Percentiles rank a stretch among this genome's conserved stretches.
phyloP scores from a whole-genome alignment of 768 basidiomycete species.

The Russula ochroleuca region DNA sequence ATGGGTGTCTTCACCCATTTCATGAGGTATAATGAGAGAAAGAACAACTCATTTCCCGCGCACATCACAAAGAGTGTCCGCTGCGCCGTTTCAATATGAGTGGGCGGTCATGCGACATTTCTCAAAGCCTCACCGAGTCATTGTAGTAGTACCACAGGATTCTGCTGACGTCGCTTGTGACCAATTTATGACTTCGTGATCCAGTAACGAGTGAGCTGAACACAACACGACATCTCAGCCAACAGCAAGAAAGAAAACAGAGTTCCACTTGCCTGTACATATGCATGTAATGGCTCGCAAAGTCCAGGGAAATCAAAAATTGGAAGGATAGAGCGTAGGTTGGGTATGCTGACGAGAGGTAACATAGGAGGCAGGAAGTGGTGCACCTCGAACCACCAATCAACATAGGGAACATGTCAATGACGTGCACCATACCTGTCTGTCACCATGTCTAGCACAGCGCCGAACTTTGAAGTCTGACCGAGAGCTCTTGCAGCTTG shows the following conservation, averaged over 20 bases:
- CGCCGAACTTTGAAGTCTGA: constrained; percentile 95
- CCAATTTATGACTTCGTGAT: constrained; percentile 86
- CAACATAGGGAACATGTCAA: not conserved
- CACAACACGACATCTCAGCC: constrained; percentile 16
- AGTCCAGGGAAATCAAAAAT: constrained; percentile 94
- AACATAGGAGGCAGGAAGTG: constrained; percentile 91
- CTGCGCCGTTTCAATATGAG: constrained; percentile 39
- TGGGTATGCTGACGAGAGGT: constrained; percentile 88
- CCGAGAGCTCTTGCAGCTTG: constrained; percentile 82
- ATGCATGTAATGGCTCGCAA: constrained; percentile 98
- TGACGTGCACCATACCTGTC: constrained; percentile 64
- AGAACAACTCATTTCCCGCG: constrained; percentile 93
- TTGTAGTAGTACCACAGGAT: constrained; percentile 95
- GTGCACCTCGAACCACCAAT: constrained; percentile 63
- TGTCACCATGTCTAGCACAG: constrained; percentile 98
- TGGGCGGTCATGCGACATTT: not conserved
- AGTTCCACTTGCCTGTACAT: constrained; percentile 83
- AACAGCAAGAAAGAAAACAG: not conserved
- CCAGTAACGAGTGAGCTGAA: constrained; percentile 90
- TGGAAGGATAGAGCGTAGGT: constrained; percentile 82
- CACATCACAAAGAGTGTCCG: constrained; percentile 87
- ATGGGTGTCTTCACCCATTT: constrained; percentile 77
- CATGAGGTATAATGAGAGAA: constrained; percentile 90
- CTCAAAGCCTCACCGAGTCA: constrained; percentile 59
- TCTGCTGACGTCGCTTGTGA: constrained; percentile 87